Evolutionary conservation across 768 basidiomycete genomes (phyloP), one percentile per base, ranked within the genome.

Genomic region (Clathrus columnatus): DNA sequence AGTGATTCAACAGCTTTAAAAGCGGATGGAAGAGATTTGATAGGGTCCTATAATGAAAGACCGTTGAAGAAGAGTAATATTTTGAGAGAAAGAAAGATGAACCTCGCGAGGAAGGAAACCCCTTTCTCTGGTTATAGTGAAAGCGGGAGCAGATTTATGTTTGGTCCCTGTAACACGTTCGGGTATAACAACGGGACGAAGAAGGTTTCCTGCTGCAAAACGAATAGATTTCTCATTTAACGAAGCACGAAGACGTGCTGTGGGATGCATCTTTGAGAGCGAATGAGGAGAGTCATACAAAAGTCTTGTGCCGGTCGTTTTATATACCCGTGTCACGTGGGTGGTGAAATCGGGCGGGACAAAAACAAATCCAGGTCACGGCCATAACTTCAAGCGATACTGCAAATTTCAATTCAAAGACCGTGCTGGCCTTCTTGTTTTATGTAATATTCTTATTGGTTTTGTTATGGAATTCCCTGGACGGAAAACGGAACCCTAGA

Each of bases 1-100:
- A 70, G 58, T 5, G 61, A 64, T 43, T 68, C 67, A 44, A 70
- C 57, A 4, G 59, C 23, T 11, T 57, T 54, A 49, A 70, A 70
- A 28, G 59, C 61, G 11, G 60, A 14, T 5, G 68, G 68, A 2
- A 70, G 63, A 20, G 56, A 17, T 17, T 49, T 50, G 43, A 68
- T 54, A 17, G 68, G 69, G 53, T 70, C 67, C n/a, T 57, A 29
- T 16, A 42, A 41, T 2, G 50, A 36, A 10, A 56, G 6, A 46
- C 16, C 14, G 8, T 17, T 54, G 7, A 20, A 44, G 18, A 7
- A 18, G 42, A 27, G 5, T 7, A 23, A 20, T 17, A 2, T 26
- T 45, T 5, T n/a, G 50, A 16, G 20, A 44, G 2, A 47, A 11
- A 7, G 10, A 3, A 26, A 1, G 17, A 18, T 27, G 27, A 23